Conservation (phyloP, 1,284 basidiomycete species). For the Coniferiporia sulphurascens region DNA sequence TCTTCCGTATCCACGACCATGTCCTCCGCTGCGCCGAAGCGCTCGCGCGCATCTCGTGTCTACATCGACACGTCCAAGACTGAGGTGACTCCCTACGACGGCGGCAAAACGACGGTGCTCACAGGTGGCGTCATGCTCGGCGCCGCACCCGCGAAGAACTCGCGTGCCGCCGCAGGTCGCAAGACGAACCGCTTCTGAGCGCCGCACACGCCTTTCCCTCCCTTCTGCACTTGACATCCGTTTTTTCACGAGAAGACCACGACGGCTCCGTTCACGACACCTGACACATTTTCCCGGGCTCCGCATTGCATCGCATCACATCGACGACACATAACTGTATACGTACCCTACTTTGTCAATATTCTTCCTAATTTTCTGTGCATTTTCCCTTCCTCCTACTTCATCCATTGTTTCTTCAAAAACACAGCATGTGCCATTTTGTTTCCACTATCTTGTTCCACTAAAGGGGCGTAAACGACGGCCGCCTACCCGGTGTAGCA, state of each 20-base stretch:
- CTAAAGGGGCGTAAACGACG: background rate
- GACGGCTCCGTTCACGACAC: background rate
- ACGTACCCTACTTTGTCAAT: background rate
- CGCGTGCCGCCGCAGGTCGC: constrained; percentile 6
- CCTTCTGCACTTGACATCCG: too few relatives aligned
- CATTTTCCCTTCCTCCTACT: too few relatives aligned
- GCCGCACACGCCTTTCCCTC: background rate
- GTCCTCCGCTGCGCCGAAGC: constrained; percentile 55
- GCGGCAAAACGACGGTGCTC: constrained; percentile 79
- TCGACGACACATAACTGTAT: too few relatives aligned
- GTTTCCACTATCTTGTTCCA: background rate
- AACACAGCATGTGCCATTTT: too few relatives aligned
- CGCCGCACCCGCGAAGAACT: constrained; percentile 27
- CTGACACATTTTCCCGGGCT: background rate
- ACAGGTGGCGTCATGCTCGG: constrained; percentile 83
- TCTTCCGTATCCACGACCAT: constrained; percentile 40
- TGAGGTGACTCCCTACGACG: constrained; percentile 77
- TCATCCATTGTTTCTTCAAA: too few relatives aligned
- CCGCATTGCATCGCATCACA: background rate
- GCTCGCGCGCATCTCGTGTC: constrained; percentile 58
- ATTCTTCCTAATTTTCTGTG: background rate
- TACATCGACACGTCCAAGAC: constrained; percentile 67
- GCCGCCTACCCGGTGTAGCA: too few relatives aligned
- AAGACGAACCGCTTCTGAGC: constrained; percentile 11
- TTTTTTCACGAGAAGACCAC: background rate